These are phyloP conservation scores for Aechmea fasciata DNA, from an alignment of 176 grass and related monocot genomes.

Conservation along the genomic window DNA sequence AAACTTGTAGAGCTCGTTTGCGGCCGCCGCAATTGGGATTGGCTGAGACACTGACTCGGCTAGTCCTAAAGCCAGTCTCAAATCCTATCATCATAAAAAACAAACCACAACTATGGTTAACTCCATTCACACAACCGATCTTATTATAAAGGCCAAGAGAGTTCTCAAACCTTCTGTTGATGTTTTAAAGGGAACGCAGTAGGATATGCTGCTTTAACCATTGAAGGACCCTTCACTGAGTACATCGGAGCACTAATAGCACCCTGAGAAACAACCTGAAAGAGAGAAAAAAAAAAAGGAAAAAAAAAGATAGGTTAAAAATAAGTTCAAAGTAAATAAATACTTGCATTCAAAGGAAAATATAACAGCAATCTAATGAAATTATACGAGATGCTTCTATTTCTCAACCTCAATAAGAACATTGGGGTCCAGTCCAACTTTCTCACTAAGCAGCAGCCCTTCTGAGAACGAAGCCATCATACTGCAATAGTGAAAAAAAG, in stretches of 20 bases:
- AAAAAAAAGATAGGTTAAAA: neutral
- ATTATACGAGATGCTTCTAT: neutral
- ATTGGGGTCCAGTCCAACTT: conserved; percentile 66
- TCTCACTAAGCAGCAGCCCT: conserved; percentile 75
- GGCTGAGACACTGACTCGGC: conserved; percentile 69
- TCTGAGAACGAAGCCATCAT: conserved; percentile 97
- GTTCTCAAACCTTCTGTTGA: conserved; percentile 70
- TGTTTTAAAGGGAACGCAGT: conserved; percentile 90
- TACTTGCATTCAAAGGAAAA: neutral
- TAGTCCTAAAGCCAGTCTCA: conserved; percentile 70
- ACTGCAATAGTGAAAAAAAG: conserved; percentile 36
- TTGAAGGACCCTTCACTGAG: conserved; percentile 78
- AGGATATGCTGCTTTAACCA: conserved; percentile 79
- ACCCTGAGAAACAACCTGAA: conserved; percentile 87
- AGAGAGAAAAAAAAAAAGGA: neutral
- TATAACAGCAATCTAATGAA: no score
- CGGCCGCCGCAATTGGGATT: conserved; percentile 66
- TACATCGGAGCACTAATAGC: conserved; percentile 89
- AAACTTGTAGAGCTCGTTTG: conserved; percentile 85
- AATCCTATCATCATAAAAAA: conserved; percentile 49
- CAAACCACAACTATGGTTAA: neutral
- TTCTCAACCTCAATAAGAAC: conserved; percentile 66
- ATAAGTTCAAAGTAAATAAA: neutral
- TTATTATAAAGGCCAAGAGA: conserved; percentile 2
- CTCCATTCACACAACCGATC: neutral